Evolutionary conservation across 225 moss, liverwort and hornwort species (phyloP), one percentile per base, ranked within the genome.

Genomic region (Anthoceros angustus): DNA sequence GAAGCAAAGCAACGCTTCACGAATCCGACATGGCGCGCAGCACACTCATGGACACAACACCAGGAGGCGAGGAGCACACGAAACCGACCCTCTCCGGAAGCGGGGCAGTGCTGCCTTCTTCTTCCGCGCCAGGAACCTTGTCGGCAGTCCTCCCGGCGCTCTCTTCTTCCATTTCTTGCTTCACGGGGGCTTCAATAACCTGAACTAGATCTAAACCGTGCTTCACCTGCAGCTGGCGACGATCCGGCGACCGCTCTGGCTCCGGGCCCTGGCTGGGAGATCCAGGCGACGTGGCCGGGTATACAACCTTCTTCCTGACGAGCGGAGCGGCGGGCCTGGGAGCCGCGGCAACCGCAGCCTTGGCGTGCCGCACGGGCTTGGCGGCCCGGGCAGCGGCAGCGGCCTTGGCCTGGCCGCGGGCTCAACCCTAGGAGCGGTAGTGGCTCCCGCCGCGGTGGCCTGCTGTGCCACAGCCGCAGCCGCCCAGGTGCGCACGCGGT

Each of bases 81-180:
- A 21, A 60, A 66, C 70, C 75, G 81, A 98, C 95, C 88, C 88
- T 86, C 78, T 98, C 95, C 25, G 95, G 95, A 62, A 98, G 91
- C 4, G 95, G 95, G 62, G 95, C 91, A 39, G 91, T 81, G 40
- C 81, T 98, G 10, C 91, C 95, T 62, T 98, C 94, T 32, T 98
- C 95, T 70, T 91, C 91, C 62, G 85, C 91, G 43, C 95, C 95
- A 1, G 91, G 81, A 42, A 98, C 77, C 83, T 98, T 98, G 69
- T 98, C 95, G 6, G 95, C 95, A 77, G 86, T 98, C 62, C 95
- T 77, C 12, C 95, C 95, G 0, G 95, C 95, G 69, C 91, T 98
- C 70, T 98, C 95, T 63, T 91, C 95, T 39, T 98, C 95, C 95
- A 98, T 98, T 80, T 83, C 94, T 74, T 83, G 69, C 73, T 82